Evolutionary conservation across 2,329 filamentous ascomycete genomes (phyloP).

Genomic region (Thelonectria olida): DNA sequence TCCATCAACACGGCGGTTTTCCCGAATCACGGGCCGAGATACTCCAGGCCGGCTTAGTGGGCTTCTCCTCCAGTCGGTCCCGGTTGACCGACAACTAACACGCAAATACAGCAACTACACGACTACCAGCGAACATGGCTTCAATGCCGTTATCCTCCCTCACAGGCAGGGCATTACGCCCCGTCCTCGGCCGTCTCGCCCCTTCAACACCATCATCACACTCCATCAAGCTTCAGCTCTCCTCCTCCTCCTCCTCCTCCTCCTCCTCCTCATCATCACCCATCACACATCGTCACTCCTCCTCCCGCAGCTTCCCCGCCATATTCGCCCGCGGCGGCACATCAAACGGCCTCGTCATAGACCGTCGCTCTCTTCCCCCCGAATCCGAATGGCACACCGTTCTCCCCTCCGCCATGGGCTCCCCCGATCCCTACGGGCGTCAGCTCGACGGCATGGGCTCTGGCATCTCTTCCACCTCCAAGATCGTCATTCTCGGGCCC

Average conservation of each 20-base stretch:
- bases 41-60: too few relatives aligned
- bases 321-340: slow-evolving; percentile 69
- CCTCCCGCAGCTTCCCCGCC: slow-evolving; percentile 47
- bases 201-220: neutral
- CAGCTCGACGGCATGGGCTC: slow-evolving; percentile 79
- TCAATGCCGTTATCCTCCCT: slow-evolving; percentile 9
- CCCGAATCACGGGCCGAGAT: too few relatives aligned
- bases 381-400: slow-evolving; percentile 54
- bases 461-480: slow-evolving; percentile 74
- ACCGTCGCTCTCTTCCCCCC: slow-evolving; percentile 47
- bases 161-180: neutral
- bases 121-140: neutral
- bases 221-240: slow-evolving; percentile 7
- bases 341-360: slow-evolving; percentile 70
- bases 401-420: slow-evolving; percentile 69
- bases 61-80: too few relatives aligned
- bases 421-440: slow-evolving; percentile 71
- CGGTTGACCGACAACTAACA: too few relatives aligned
- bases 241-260: too few relatives aligned
- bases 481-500: slow-evolving; percentile 74
- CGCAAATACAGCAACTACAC: too few relatives aligned
- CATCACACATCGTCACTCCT: slow-evolving; percentile 1
- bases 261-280: too few relatives aligned
- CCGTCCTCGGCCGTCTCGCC: neutral
- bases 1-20: too few relatives aligned